Evolutionary conservation across 352 stramenopile genomes (phyloP).

Genomic region (Globisporangium canariense): DNA sequence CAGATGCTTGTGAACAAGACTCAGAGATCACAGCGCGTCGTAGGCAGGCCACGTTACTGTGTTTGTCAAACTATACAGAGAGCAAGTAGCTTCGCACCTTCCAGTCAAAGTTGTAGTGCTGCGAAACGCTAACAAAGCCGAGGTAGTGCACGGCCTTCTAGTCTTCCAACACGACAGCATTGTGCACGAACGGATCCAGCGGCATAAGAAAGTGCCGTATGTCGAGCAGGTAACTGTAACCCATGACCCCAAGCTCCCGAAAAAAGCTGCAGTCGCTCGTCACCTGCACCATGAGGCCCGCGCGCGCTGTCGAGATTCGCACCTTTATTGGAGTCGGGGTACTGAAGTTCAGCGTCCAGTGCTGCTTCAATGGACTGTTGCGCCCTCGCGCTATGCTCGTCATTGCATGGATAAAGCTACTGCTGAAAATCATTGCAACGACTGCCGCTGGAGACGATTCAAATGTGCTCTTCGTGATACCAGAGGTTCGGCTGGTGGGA

Average conservation of each 20-base stretch:
- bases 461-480: conserved; percentile 31
- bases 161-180: conserved; percentile 73
- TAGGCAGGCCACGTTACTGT: conserved; percentile 74
- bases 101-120: conserved; percentile 84
- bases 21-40: conserved; percentile 81
- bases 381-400: conserved; percentile 17
- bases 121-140: conserved; percentile 80
- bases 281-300: conserved; percentile 72
- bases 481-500: conserved; percentile 55
- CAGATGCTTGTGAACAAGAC: conserved; percentile 81
- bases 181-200: conserved; percentile 58
- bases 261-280: conserved; percentile 84
- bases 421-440: conserved; percentile 1
- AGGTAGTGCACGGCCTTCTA: conserved; percentile 75
- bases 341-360: conserved; percentile 29
- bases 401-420: conserved; percentile 17
- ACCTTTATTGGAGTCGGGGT: conserved; percentile 22
- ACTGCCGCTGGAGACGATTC: conserved; percentile 1
- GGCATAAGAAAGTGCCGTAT: conserved; percentile 55
- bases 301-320: conserved; percentile 47
- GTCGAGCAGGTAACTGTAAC: conserved; percentile 81
- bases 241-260: conserved; percentile 83
- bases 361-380: conserved; percentile 13
- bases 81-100: conserved; percentile 79
- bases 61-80: conserved; percentile 63